Evolutionary conservation across 441 rosid species (phyloP).

Genomic region (Monsonia emarginata): DNA sequence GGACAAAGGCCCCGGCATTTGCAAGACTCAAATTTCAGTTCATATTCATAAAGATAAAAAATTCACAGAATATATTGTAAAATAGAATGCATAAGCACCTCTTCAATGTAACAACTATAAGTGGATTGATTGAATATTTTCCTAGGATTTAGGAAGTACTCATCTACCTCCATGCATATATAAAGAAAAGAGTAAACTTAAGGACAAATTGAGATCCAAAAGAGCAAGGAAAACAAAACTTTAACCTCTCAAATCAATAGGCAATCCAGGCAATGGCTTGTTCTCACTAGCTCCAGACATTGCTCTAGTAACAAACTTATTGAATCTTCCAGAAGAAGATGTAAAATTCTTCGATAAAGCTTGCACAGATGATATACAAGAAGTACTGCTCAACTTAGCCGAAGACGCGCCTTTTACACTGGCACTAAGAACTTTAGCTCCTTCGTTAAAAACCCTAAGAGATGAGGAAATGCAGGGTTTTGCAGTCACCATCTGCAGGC

Average conservation of each 20-base stretch:
- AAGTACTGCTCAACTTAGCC: slow-evolving; percentile 37
- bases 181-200: background rate
- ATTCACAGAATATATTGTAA: background rate
- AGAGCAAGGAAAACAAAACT: background rate
- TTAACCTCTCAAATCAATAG: slow-evolving; percentile 70
- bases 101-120: background rate
- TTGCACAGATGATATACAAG: slow-evolving; percentile 35
- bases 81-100: background rate
- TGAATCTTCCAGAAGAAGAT: slow-evolving; percentile 27
- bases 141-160: no score
- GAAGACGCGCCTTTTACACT: slow-evolving; percentile 35
- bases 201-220: background rate
- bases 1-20: background rate
- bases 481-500: slow-evolving; percentile 46
- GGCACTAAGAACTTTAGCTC: slow-evolving; percentile 29
- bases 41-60: background rate
- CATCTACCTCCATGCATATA: background rate
- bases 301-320: slow-evolving; percentile 41
- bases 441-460: slow-evolving; percentile 30
- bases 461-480: slow-evolving; percentile 47
- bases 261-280: slow-evolving; percentile 46
- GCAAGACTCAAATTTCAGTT: background rate
- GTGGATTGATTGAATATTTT: no score
- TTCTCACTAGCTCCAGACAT: slow-evolving; percentile 46
- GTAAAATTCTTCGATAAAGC: slow-evolving; percentile 27